A percentile compares a stretch with the other conserved stretches of the same genome.
Conservation (phyloP, 2,329 filamentous ascomycete species). For the Xylaria sp. region DNA sequence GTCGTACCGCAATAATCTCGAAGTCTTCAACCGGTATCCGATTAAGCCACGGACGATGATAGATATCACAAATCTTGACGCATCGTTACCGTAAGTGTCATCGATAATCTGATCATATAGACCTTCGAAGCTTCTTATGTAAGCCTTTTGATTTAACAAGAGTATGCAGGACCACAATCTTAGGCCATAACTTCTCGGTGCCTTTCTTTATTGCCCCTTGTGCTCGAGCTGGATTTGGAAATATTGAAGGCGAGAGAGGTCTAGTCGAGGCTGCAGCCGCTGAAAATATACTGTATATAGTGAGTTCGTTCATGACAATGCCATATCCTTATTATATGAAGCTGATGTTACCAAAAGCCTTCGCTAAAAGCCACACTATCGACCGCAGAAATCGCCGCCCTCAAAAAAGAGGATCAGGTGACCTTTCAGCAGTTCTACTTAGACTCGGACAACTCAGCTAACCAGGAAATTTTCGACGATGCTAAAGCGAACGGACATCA, state of each 20-base stretch:
- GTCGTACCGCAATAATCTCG: background rate
- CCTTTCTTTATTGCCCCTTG: background rate
- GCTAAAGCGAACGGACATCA: background rate
- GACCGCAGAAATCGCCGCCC: background rate
- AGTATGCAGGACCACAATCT: background rate
- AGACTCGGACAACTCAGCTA: background rate
- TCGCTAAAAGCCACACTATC: background rate
- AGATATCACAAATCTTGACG: background rate
- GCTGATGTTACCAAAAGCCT: background rate
- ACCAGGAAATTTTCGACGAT: background rate
- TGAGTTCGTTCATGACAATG: background rate
- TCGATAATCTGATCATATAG: background rate
- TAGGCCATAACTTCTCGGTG: background rate
- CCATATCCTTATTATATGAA: background rate
- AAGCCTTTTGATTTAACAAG: background rate
- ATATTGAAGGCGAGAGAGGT: background rate
- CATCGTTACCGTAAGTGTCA: background rate
- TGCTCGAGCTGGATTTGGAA: background rate
- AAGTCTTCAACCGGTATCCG: background rate
- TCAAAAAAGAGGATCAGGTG: conserved; percentile 1
- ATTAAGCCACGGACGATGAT: background rate
- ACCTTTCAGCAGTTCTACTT: background rate
- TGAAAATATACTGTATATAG: background rate
- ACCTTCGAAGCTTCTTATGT: background rate
- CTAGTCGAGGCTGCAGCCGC: background rate